phyloP scores from a whole-genome alignment of 805 yeast genomes.

The Hanseniaspora hatyaiensis region DNA sequence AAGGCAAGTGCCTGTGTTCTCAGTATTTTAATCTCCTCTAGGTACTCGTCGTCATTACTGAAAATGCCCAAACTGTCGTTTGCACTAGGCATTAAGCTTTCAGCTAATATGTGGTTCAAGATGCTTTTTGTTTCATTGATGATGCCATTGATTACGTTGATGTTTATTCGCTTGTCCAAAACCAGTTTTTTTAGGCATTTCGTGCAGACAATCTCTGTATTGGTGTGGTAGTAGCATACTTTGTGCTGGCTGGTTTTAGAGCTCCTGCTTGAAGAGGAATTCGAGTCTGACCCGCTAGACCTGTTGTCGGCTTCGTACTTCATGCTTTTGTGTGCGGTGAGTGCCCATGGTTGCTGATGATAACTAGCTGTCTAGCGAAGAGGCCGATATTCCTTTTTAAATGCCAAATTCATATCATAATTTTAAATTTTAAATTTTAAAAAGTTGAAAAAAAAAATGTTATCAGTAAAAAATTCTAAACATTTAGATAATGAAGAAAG shows the following conservation, averaged over 20 bases:
- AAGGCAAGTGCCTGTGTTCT: slow-evolving; percentile 11
- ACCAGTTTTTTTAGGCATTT: slow-evolving; percentile 12
- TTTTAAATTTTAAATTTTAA: no score
- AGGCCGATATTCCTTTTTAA: no score
- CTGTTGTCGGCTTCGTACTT: not conserved
- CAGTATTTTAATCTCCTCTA: slow-evolving; percentile 2
- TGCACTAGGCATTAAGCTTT: no score
- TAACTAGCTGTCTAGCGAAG: no score
- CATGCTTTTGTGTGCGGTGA: not conserved
- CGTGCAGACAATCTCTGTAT: slow-evolving; percentile 6
- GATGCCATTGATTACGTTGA: slow-evolving; percentile 2
- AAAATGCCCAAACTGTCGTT: no score
- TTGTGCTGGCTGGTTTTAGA: not conserved
- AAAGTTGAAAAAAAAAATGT: no score
- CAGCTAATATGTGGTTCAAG: not conserved
- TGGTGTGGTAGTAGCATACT: slow-evolving; percentile 5
- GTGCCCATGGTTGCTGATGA: no score
- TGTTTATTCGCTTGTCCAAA: slow-evolving; percentile 8
- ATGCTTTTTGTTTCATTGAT: not conserved
- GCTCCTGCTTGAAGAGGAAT: not conserved
- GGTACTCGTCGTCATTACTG: not conserved
- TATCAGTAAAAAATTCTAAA: no score
- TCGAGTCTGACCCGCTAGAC: not conserved
- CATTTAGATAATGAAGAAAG: no score
- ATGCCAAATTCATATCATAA: no score